These are phyloP conservation scores for Mrakia hoshinonis DNA, from an alignment of 768 basidiomycete species.

Conservation along the genomic window DNA sequence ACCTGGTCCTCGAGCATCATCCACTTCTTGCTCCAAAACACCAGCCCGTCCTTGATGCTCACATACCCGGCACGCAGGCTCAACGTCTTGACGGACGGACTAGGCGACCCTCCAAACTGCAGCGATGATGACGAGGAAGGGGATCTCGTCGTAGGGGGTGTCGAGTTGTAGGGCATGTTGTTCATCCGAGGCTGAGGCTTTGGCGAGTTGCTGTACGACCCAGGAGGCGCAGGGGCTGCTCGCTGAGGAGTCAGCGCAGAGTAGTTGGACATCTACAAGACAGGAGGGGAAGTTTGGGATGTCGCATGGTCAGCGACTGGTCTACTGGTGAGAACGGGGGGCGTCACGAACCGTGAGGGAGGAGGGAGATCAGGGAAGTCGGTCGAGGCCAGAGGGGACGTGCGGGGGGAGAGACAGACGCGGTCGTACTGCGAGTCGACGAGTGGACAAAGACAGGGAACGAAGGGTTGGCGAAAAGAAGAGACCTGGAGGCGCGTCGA, in stretches of 20 bases:
- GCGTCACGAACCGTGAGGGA: not conserved
- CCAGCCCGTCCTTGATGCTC: constrained; percentile 82
- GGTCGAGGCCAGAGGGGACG: not conserved
- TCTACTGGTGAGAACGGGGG: not conserved
- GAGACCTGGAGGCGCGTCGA: no score
- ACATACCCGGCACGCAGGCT: constrained; percentile 50
- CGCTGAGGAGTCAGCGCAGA: constrained; percentile 22
- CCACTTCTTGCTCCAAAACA: constrained; percentile 87
- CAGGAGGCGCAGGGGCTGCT: constrained; percentile 28
- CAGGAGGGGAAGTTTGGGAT: not conserved
- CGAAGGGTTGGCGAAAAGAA: no score
- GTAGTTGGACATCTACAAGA: not conserved
- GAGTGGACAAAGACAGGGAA: no score
- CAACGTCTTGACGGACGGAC: not conserved
- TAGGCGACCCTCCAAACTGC: not conserved
- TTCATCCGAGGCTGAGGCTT: not conserved
- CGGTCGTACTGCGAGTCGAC: no score
- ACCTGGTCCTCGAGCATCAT: constrained; percentile 71
- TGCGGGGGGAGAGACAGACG: not conserved
- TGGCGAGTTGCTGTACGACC: not conserved
- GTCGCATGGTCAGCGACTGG: not conserved
- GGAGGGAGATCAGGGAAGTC: not conserved
- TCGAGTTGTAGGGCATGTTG: not conserved
- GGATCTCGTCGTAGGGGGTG: not conserved
- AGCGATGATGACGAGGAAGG: not conserved